Percentiles rank a stretch among this genome's conserved stretches.
Conservation (phyloP, 768 basidiomycete genomes). For the Fomitopsis serialis region DNA sequence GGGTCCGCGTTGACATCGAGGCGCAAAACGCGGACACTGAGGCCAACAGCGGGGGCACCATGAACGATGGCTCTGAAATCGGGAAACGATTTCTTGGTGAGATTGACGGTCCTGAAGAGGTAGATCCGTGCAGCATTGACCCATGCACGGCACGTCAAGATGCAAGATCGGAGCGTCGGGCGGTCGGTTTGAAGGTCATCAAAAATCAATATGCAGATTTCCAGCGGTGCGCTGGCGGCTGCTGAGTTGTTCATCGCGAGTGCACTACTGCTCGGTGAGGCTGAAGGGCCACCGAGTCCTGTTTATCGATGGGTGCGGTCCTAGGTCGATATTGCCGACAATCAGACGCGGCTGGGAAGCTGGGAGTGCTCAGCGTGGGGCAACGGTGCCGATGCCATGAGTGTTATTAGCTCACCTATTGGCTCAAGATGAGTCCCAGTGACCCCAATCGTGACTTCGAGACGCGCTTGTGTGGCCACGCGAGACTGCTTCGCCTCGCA, state of each 20-base stretch:
- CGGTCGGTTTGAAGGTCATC: constrained; percentile 14
- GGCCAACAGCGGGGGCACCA: background rate
- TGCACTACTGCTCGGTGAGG: too few relatives aligned
- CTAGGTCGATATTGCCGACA: too few relatives aligned
- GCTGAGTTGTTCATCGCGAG: background rate
- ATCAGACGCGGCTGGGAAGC: too few relatives aligned
- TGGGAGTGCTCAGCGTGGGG: too few relatives aligned
- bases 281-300: too few relatives aligned
- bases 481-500: too few relatives aligned
- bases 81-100: background rate
- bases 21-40: background rate
- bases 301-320: too few relatives aligned
- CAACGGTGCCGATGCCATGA: too few relatives aligned
- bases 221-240: constrained; percentile 6
- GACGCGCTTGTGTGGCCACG: too few relatives aligned
- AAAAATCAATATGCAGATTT: constrained; percentile 13
- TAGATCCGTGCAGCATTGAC: constrained; percentile 7
- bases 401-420: too few relatives aligned
- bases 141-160: constrained; percentile 11
- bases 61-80: background rate
- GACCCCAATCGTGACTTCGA: too few relatives aligned
- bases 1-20: background rate
- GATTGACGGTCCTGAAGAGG: constrained; percentile 6
- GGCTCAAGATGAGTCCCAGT: too few relatives aligned
- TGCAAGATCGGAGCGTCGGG: constrained; percentile 11